phyloP scores from a whole-genome alignment of 345 rosid genomes.

The thale cress (Arabidopsis thaliana) region DNA sequence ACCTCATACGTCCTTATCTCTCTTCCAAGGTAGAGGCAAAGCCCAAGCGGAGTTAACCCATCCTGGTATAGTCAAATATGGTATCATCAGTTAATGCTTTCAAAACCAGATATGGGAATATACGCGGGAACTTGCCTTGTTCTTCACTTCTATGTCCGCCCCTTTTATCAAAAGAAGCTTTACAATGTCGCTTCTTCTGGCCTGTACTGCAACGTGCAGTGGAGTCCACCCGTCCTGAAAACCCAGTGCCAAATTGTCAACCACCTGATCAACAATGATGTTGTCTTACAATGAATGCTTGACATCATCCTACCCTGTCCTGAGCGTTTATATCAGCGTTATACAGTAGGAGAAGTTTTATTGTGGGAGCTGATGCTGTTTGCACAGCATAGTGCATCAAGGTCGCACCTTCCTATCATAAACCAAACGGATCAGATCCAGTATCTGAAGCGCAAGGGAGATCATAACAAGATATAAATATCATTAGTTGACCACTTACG shows the following conservation, averaged over 20 bases:
- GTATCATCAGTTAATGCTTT: slow-evolving; percentile 6
- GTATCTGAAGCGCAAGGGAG: slow-evolving; percentile 29
- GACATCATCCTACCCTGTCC: slow-evolving; percentile 65
- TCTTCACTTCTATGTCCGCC: slow-evolving; percentile 67
- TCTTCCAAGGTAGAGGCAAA: slow-evolving; percentile 74
- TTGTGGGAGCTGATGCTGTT: slow-evolving; percentile 74
- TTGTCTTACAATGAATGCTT: background rate
- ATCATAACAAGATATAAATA: background rate
- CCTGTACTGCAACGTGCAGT: slow-evolving; percentile 90
- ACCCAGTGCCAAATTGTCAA: slow-evolving; percentile 28
- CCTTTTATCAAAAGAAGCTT: slow-evolving; percentile 83
- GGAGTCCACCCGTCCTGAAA: slow-evolving; percentile 97
- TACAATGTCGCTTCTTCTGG: slow-evolving; percentile 75
- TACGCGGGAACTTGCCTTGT: slow-evolving; percentile 47
- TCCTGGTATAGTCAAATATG: slow-evolving; percentile 53
- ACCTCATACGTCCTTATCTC: slow-evolving; percentile 69
- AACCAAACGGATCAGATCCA: slow-evolving; percentile 28
- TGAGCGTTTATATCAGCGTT: slow-evolving; percentile 81
- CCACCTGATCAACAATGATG: slow-evolving; percentile 8
- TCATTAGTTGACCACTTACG: slow-evolving; percentile 48
- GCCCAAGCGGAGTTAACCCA: slow-evolving; percentile 80
- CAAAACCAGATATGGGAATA: background rate
- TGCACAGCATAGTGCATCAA: slow-evolving; percentile 95
- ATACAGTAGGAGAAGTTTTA: slow-evolving; percentile 77
- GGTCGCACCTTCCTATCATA: slow-evolving; percentile 82